phyloP scores from a whole-genome alignment of 2,329 filamentous ascomycete species.

The Blumeria graminis region DNA sequence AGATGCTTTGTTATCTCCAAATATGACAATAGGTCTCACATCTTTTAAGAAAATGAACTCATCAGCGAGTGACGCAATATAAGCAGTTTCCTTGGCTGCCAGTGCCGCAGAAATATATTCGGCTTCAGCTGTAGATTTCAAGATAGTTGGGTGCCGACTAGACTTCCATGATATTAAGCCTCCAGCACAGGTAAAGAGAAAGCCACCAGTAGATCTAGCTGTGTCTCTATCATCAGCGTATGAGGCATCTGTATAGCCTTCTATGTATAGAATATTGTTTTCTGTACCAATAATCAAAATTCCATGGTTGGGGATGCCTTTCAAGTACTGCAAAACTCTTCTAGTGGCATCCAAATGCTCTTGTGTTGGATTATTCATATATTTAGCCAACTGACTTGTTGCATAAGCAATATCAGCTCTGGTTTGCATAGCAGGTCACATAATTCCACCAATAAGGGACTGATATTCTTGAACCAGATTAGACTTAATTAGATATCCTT shows the following conservation, averaged over 20 bases:
- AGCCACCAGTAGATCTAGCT: too few relatives aligned
- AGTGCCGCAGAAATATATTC: constrained; percentile 1
- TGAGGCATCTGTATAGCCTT: too few relatives aligned
- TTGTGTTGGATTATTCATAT: constrained; percentile 1
- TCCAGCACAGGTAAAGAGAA: too few relatives aligned
- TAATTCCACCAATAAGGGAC: not conserved
- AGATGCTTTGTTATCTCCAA: too few relatives aligned
- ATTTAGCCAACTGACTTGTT: too few relatives aligned
- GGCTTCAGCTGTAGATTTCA: not conserved
- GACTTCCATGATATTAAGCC: too few relatives aligned
- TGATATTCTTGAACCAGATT: not conserved
- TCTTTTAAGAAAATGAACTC: not conserved
- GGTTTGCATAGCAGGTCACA: not conserved
- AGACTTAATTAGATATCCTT: not conserved
- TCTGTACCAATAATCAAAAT: not conserved
- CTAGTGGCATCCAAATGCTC: not conserved
- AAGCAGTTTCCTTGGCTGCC: constrained; percentile 1
- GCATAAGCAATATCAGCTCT: not conserved
- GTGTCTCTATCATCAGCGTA: too few relatives aligned
- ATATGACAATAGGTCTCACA: too few relatives aligned
- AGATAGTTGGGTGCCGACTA: not conserved
- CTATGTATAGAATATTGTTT: not conserved
- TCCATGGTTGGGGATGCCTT: not conserved
- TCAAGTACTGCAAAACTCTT: not conserved
- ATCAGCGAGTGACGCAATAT: not conserved